Base-by-base conservation (phyloP, 768 basidiomycete genomes). In the Plicaturopsis crispa region DNA sequence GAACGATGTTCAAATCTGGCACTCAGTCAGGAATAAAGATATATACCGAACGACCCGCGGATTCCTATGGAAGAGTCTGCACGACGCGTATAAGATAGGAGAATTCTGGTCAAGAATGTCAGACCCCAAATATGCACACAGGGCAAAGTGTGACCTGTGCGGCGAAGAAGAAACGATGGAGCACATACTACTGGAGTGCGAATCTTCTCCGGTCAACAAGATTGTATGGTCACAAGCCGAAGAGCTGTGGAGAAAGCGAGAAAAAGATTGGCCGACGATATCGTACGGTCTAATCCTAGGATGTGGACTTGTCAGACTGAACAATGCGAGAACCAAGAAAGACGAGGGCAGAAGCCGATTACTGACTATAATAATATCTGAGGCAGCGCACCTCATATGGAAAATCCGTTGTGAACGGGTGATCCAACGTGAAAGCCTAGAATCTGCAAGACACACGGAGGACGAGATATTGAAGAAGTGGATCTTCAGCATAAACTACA, bases 131-230 rank as follows among this genome's bases (percentile, higher is more conserved):
- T n/a, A n/a, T n/a, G n/a, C n/a, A n/a, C n/a, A n/a, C n/a, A n/a
- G n/a, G n/a, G n/a, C n/a, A 20, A n/a, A 12, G 13, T 44, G 43
- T 17, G 33, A 22, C 22, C 12, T 24, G 5, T 44, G 43, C 24
- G 22, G 31, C 6, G 30, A 40, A 16, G 12, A 19, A 7, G 39
- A 44, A 33, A 40, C 35, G 1, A 23, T 44, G 14, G 34, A 44
- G 33, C 43, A 44, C 35, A 44, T 44, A 13, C 23, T 38, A 12
- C 14, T 44, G 4, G 41, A 42, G 8, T 42, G 36, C 31, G 4
- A 31, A 6, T 14, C 20, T 33, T 32, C 24, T n/a, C n/a, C n/a
- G n/a, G n/a, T 17, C 16, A 1, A 21, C 28, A 13, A 14, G 21
- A 4, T 33, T 3, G 28, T 39, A 4, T 39, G 38, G 38, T 14